Evolutionary conservation across 805 yeast species (phyloP), one percentile per base, ranked within the genome.

Genomic region (Teunomyces lycoperdinae): DNA sequence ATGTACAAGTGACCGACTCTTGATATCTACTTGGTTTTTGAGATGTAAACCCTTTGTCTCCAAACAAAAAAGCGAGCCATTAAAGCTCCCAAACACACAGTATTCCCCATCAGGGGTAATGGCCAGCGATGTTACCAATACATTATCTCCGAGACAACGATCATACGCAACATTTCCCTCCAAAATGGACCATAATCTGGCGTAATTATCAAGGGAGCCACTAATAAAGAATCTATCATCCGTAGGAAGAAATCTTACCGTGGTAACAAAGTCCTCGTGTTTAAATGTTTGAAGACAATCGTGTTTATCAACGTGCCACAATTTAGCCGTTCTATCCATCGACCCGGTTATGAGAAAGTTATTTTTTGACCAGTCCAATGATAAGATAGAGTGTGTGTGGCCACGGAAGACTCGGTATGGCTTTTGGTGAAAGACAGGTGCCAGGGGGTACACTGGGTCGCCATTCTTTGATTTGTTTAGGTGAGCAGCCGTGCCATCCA

Each of bases 201-300:
- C 74, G 17, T 78, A 73, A 49, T 85, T 84, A 58, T 89, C 96
- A 52, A 90, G 69, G 44, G 92, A 85, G 5, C 96, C 92, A 53
- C 90, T 83, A 2, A 86, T 62, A 62, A 91, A 89, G 61, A 91
- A 91, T 20, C 97, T 67, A 61, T 91, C 97, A 66, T 91, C 97
- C 1, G 70, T 70, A 0, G 94, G 95, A 58, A 88, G 96, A 63
- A 91, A 91, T 44, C 76, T 78, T 3, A 87, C 87, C 8, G 84
- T 73, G 0, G 96, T 86, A 2, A 89, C 96, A 63, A 89, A 85
- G 62, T 89, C 96, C n/a, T 82, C 77, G 60, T 89, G 91, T 9
- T 66, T 62, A 57, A 87, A 90, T 0, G 82, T 74, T 42, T 85
- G 77, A 13, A 91, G 68, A 44, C 89, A 81, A 11, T 71, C 75